A percentile compares a stretch with the other conserved stretches of the same genome.
These are phyloP conservation scores for Ricinus communis DNA, from an alignment of 345 rosid species.

Conservation along the genomic window DNA sequence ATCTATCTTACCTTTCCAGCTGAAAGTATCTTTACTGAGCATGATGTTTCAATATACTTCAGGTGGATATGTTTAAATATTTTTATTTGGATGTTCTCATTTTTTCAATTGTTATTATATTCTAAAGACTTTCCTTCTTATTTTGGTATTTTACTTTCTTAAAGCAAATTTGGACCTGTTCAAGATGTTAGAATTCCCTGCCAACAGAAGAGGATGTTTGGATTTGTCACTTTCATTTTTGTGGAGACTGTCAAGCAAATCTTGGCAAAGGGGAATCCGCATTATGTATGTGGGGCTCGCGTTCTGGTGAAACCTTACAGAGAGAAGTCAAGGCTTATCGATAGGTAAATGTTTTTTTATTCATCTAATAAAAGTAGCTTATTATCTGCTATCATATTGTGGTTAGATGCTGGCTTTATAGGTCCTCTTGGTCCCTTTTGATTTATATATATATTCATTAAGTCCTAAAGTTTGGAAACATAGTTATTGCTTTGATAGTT, in stretches of 20 bases:
- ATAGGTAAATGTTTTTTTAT: constrained; percentile 37
- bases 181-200: constrained; percentile 96
- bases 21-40: constrained; percentile 80
- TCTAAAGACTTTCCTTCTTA: not conserved
- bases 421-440: not conserved
- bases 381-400: not conserved
- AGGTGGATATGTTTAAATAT: constrained; percentile 29
- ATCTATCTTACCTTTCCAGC: constrained; percentile 96
- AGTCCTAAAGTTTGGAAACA: not conserved
- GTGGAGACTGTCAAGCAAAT: constrained; percentile 69
- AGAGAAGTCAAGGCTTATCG: constrained; percentile 73
- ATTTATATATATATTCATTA: not conserved
- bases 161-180: constrained; percentile 79
- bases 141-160: constrained; percentile 12
- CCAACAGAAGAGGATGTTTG: constrained; percentile 94
- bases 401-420: constrained; percentile 5
- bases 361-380: too few species aligned
- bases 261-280: constrained; percentile 89
- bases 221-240: constrained; percentile 77
- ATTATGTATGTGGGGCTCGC: constrained; percentile 87
- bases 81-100: not conserved
- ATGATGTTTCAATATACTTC: constrained; percentile 84
- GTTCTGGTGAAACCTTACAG: constrained; percentile 96
- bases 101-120: not conserved
- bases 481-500: not conserved